These are phyloP conservation scores for Lactifluus subvellereus DNA, from an alignment of 768 basidiomycete genomes.

Conservation along the genomic window DNA sequence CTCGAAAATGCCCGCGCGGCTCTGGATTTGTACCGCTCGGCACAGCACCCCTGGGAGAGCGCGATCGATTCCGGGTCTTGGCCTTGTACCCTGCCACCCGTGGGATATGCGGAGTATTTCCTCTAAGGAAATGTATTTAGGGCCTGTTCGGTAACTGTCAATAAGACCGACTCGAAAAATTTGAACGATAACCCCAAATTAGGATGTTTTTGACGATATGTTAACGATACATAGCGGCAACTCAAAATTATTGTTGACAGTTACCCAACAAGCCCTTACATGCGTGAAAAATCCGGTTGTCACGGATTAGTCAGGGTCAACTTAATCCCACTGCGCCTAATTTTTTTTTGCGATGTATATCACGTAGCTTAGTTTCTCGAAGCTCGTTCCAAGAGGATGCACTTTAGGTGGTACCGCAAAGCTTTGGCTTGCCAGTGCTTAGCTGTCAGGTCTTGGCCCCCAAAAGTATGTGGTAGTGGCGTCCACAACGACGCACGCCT, in stretches of 20 bases:
- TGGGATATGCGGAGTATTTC: slow-evolving; percentile 22
- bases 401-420: background rate
- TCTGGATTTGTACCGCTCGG: slow-evolving; percentile 49
- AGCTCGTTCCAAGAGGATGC: background rate
- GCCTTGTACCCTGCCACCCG: slow-evolving; percentile 33
- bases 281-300: background rate
- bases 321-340: background rate
- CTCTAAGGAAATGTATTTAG: background rate
- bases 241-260: too few relatives aligned
- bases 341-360: background rate
- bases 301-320: background rate
- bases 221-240: too few relatives aligned
- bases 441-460: background rate
- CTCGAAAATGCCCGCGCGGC: slow-evolving; percentile 46
- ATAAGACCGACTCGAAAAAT: too few relatives aligned
- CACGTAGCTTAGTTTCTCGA: background rate
- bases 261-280: too few relatives aligned
- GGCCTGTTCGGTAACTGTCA: too few relatives aligned
- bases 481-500: background rate
- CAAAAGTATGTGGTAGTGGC: background rate
- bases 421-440: background rate
- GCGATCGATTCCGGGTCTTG: slow-evolving; percentile 41
- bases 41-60: slow-evolving; percentile 44
- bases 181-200: too few relatives aligned
- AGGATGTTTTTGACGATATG: too few relatives aligned